Evolutionary conservation across 2,329 filamentous ascomycete genomes (phyloP), one percentile per base, ranked within the genome.

Genomic region (Raffaelea albimanens): DNA sequence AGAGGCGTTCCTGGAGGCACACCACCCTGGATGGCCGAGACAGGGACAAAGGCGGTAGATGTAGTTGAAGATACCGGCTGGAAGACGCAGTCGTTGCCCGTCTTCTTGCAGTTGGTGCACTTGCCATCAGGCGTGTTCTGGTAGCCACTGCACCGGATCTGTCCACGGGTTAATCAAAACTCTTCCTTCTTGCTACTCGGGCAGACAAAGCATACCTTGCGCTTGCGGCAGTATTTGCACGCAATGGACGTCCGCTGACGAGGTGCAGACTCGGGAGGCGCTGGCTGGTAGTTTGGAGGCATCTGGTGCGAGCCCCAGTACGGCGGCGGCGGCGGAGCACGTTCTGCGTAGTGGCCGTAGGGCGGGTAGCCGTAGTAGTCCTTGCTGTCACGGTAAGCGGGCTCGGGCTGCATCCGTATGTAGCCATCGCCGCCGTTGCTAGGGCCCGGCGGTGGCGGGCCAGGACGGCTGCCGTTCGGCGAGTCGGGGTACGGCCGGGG

Each of bases 101-200:
- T 78, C 52, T 78, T 75, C 36, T 76, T 74, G 55, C 76, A 80
- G 55, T 80, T 80, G 47, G 75, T 71, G 54, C 76, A 80, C 53
- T 79, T 78, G 11, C 76, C 76, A 19, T 76, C 76, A 0, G 73
- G 72, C 0, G 73, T 75, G 52, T 75, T 78, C 50, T 76, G 71
- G 52, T 79, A 79, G 23, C 76, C 76, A 51, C 75, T 80, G 64
- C 76, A 80, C 34, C 76, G 74, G 53, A 80, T 80, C 76, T 80
- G 50, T 18, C 38, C 4, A 13, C 8, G 9, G 11, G 50, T 66
- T 53, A 63, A 57, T 50, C 43, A 33, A 7, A 13, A 29, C 25
- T 13, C 25, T 29, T 29, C 25, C n/a, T n/a, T n/a, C n/a, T n/a
- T n/a, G n/a, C n/a, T n/a, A n/a, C n/a, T n/a, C n/a, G n/a, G n/a